Evolutionary conservation across 1,284 basidiomycete genomes (phyloP).

Genomic region (Pascua sp.): DNA sequence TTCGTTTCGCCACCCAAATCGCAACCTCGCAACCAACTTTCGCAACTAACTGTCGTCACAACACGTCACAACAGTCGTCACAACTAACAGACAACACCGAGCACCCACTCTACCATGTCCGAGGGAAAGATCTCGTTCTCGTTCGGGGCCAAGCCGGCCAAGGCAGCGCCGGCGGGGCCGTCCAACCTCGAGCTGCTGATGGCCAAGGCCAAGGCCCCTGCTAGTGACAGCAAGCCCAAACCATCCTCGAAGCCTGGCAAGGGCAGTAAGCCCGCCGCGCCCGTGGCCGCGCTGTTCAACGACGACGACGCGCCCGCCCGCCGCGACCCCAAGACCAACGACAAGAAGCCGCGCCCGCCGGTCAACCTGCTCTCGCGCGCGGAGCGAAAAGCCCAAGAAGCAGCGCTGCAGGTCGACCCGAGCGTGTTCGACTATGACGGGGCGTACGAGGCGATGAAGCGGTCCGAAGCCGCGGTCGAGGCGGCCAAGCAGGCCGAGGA

Average conservation of each 20-base stretch:
- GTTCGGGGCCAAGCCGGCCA: slow-evolving; percentile 24
- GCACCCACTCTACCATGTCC: slow-evolving; percentile 13
- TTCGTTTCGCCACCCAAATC: too few species aligned
- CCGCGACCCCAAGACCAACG: slow-evolving; percentile 3
- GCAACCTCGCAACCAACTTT: too few species aligned
- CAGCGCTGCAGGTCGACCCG: slow-evolving; percentile 73
- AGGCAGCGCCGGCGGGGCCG: not conserved
- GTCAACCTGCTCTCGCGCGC: slow-evolving; percentile 26
- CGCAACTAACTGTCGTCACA: too few species aligned
- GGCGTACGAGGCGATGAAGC: slow-evolving; percentile 94
- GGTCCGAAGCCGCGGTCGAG: slow-evolving; percentile 67
- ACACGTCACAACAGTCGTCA: too few species aligned
- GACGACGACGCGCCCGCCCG: too few species aligned
- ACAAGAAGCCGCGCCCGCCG: slow-evolving; percentile 1
- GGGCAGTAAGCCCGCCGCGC: too few species aligned
- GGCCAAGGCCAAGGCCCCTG: slow-evolving; percentile 31
- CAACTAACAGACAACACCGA: too few species aligned
- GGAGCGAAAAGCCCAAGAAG: slow-evolving; percentile 53
- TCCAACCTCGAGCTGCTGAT: slow-evolving; percentile 42
- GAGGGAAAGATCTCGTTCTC: slow-evolving; percentile 44
- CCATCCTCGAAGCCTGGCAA: slow-evolving; percentile 6
- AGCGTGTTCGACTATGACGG: slow-evolving; percentile 95
- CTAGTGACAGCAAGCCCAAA: slow-evolving; percentile 6
- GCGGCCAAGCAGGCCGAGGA: slow-evolving; percentile 67
- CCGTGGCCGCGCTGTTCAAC: too few species aligned